These are phyloP conservation scores for Coffea eugenioides DNA, from an alignment of 257 asterid genomes.

Conservation along the genomic window DNA sequence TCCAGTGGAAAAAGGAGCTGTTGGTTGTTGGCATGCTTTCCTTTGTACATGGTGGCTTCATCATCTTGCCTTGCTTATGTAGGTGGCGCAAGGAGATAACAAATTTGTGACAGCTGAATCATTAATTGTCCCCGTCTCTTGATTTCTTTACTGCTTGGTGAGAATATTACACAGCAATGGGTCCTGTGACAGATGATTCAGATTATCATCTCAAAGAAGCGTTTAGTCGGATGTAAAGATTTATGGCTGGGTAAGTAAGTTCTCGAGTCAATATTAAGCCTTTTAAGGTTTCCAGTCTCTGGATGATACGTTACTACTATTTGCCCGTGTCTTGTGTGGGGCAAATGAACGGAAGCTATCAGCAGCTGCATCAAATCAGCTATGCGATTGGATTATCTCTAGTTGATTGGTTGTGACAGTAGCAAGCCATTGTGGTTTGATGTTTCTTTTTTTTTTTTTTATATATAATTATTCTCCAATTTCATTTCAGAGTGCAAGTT, in stretches of 20 bases:
- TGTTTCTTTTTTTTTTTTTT: background rate
- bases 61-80: background rate
- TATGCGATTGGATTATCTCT: constrained; percentile 3
- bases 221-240: background rate
- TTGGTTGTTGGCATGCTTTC: background rate
- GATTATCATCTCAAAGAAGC: background rate
- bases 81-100: too few species aligned
- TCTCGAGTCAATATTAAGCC: background rate
- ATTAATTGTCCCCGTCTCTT: background rate
- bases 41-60: background rate
- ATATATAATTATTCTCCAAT: too few species aligned
- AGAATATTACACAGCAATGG: background rate
- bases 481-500: background rate
- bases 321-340: background rate
- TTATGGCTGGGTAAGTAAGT: background rate
- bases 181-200: background rate
- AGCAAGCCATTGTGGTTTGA: background rate
- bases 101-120: background rate
- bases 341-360: background rate
- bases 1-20: background rate
- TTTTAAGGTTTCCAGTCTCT: background rate
- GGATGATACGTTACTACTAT: background rate
- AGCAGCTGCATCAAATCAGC: background rate
- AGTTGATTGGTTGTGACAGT: background rate
- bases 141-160: background rate